phyloP scores from a whole-genome alignment of 2,329 filamentous ascomycete species.

The Aspergillus viridinutans region DNA sequence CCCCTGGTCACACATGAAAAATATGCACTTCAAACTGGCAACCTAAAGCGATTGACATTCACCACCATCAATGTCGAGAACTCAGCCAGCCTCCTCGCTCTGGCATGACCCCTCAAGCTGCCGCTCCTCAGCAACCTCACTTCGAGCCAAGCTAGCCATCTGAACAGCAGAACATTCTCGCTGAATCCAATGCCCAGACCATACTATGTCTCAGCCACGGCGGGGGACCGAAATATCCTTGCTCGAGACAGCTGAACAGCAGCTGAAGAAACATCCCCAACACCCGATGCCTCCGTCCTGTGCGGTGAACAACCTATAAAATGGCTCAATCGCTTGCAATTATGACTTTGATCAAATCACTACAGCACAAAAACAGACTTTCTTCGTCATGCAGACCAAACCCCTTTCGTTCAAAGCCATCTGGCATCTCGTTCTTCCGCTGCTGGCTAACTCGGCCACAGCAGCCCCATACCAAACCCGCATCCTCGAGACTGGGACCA shows the following conservation, averaged over 20 bases:
- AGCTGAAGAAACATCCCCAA: background rate
- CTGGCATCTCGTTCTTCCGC: background rate
- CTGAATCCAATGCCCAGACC: background rate
- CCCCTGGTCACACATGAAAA: background rate
- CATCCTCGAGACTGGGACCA: constrained; percentile 1
- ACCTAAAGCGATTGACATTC: background rate
- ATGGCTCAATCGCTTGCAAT: background rate
- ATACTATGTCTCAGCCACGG: background rate
- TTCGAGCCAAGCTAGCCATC: background rate
- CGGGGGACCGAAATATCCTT: background rate
- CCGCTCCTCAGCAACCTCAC: background rate
- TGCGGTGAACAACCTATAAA: background rate
- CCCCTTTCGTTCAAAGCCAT: background rate
- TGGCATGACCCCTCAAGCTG: background rate
- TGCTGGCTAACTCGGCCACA: background rate
- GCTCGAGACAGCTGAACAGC: background rate
- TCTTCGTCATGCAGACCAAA: background rate
- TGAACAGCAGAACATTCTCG: background rate
- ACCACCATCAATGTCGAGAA: background rate
- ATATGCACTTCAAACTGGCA: background rate
- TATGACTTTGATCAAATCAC: background rate
- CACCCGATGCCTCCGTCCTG: background rate
- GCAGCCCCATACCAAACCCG: constrained; percentile 3
- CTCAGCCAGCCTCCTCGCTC: background rate
- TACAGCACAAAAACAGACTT: background rate